These are phyloP conservation scores for Asterella californica DNA, from an alignment of 225 moss, liverwort and hornwort species.

Conservation along the genomic window DNA sequence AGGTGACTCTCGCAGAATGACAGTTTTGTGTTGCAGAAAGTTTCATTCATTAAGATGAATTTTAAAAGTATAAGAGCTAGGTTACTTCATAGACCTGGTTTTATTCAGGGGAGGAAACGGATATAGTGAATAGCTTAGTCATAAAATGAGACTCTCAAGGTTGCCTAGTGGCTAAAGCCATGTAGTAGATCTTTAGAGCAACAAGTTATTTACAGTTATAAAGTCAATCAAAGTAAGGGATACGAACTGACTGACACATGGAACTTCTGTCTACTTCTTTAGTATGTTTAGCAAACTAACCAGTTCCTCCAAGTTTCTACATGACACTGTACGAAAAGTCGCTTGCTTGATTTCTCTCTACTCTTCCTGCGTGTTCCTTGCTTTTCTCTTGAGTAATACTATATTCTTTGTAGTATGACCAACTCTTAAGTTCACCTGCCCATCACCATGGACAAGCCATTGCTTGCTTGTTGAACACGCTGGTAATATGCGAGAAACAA, in stretches of 20 bases:
- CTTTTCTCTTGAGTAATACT: not conserved
- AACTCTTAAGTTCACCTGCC: not conserved
- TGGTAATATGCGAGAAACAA: not conserved
- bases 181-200: too few relatives aligned
- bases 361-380: not conserved
- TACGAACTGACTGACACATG: not conserved
- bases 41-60: too few relatives aligned
- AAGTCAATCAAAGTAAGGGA: constrained; percentile 5
- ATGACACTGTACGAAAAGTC: not conserved
- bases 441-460: not conserved
- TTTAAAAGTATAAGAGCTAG: too few relatives aligned
- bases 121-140: too few relatives aligned
- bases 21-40: too few relatives aligned
- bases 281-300: not conserved
- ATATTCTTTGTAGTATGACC: not conserved
- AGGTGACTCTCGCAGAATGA: not conserved
- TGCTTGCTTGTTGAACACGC: not conserved
- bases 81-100: too few relatives aligned
- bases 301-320: not conserved
- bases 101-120: too few relatives aligned
- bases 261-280: not conserved
- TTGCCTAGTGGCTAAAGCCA: too few relatives aligned
- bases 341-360: not conserved
- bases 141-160: too few relatives aligned
- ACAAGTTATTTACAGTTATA: not conserved